Conservation (phyloP, 495 filamentous ascomycete species). For the Penicillium fimorum region DNA sequence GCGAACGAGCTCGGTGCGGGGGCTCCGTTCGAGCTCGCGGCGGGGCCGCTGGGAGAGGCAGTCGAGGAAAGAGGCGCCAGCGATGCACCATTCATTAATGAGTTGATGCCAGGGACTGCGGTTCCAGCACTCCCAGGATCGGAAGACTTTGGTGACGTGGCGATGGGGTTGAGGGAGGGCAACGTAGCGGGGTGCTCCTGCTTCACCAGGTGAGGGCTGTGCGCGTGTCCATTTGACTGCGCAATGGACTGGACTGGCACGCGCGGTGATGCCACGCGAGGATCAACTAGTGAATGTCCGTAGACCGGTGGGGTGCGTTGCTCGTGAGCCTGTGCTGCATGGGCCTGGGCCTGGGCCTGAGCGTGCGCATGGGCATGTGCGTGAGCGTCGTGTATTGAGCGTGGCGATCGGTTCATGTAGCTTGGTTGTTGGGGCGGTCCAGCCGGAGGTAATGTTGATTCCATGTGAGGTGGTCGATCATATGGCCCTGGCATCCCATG, state of each 20-base stretch:
- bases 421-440: constrained; percentile 25
- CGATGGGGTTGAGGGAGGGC: constrained; percentile 22
- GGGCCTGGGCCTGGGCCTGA: neutral
- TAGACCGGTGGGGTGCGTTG: constrained; percentile 38
- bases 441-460: constrained; percentile 27
- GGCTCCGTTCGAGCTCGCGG: constrained; percentile 15
- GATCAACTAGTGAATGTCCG: constrained; percentile 25
- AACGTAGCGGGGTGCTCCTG: constrained; percentile 29
- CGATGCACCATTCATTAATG: constrained; percentile 51
- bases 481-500: constrained; percentile 30
- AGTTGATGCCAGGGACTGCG: constrained; percentile 51
- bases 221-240: constrained; percentile 28
- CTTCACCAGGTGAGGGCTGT: constrained; percentile 35
- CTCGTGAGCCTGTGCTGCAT: constrained; percentile 21
- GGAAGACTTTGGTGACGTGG: constrained; percentile 24
- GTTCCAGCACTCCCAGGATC: constrained; percentile 29
- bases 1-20: constrained; percentile 21
- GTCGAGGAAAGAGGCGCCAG: constrained; percentile 41
- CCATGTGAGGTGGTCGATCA: constrained; percentile 37
- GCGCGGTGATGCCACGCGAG: constrained; percentile 41
- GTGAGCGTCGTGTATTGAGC: constrained; percentile 26
- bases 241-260: constrained; percentile 27
- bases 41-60: constrained; percentile 18
- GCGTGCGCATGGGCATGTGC: constrained; percentile 15
- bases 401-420: constrained; percentile 38